Evolutionary conservation across 2,329 filamentous ascomycete genomes (phyloP), one percentile per base, ranked within the genome.

Genomic region (Nannizzia gypsea): DNA sequence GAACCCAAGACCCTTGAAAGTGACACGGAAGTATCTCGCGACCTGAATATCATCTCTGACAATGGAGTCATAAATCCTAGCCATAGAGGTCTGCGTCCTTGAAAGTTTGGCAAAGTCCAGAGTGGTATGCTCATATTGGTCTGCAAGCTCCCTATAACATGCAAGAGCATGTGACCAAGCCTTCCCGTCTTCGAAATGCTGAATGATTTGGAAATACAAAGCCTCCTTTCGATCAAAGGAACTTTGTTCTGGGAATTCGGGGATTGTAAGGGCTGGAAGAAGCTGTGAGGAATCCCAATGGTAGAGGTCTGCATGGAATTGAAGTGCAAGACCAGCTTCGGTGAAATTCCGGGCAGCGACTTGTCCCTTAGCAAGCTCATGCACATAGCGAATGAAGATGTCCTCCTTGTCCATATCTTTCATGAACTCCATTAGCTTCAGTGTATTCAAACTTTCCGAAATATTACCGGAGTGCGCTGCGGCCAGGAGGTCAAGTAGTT

Each of bases 341-440:
- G 90, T 88, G 64, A 86, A 83, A 67, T 96, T 93, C 61, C 87
- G 81, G 3, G 87, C 82, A 44, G 86, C 82, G 6, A 82, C 81
- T 71, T 97, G 92, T 11, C 93, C 78, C 42, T 84, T 78, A 1
- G 90, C 89, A 20, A 97, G 80, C 72, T 96, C 90, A 70, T 97
- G 92, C 13, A 97, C 91, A 68, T 97, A 96, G 64, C 90, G 87
- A 64, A 96, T 88, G 72, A 96, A 97, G 60, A 96, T 96, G 68
- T 96, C 91, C 71, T 96, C 90, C 69, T 95, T 95, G 66, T 95
- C 89, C 87, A 96, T 95, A 69, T 96, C 90, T 65, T 90, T 88
- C 66, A 97, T 81, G 74, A 96, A 97, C 66, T 96, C 90, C 91
- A 97, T 96, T 26, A 97, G 78, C 60, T 89, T 84, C 57, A 97